Evolutionary conservation across 176 grass and related monocot genomes (phyloP), one percentile per base, ranked within the genome.

Genomic region (Rhynchospora tenuis): DNA sequence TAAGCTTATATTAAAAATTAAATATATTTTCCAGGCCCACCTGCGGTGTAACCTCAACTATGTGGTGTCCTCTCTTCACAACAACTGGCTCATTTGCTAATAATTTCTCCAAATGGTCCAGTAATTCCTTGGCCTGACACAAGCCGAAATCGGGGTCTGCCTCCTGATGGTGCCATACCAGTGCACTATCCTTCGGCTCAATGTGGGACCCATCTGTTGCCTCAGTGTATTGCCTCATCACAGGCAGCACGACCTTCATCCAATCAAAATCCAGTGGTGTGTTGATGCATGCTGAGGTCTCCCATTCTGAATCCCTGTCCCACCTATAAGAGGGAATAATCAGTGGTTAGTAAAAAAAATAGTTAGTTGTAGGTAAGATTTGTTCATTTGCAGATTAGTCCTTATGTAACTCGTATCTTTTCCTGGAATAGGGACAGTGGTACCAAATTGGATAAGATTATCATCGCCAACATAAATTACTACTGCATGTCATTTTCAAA

Each of bases 81-180:
- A 64, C 58, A 50, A 87, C 88, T 14, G 91, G 86, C n/a, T 88
- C 86, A 52, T 93, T 93, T 27, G 86, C 81, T 33, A 93, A 86
- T 61, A 90, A 81, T 33, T 74, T 85, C 81, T 88, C 81, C 3
- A 93, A 87, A 73, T 93, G 84, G 55, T 88, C 76, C 64, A 79
- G 81, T 28, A 93, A 87, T 64, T 93, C 91, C 58, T 93, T 93
- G 19, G 91, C 88, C 56, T 93, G 91, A 24, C 69, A 93, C 43
- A 68, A 80, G 45, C 91, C 88, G 79, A 93, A 88, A 79, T 93
- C 86, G n/a, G 71, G 88, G 80, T 90, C 91, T 12, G 86, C 91
- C 68, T 90, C 80, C 52, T 87, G 84, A 45, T 93, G 85, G 82
- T 89, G 91, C 91, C 91, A 93, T 60, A 93, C 91, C 48, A 90